These are phyloP conservation scores for Diospyros lotus DNA, from an alignment of 148 eudicot species.

Conservation along the genomic window DNA sequence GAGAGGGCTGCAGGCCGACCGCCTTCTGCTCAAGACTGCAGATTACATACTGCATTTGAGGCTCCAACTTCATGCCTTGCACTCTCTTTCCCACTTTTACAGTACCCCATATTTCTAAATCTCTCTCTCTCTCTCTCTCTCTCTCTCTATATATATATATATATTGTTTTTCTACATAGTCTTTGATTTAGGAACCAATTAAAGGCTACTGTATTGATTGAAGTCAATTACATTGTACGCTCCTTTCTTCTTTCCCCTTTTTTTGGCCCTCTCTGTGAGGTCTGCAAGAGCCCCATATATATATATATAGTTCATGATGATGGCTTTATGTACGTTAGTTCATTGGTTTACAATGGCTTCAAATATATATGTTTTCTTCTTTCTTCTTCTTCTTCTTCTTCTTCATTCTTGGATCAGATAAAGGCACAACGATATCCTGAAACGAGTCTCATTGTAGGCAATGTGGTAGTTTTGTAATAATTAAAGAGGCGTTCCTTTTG, in stretches of 20 bases:
- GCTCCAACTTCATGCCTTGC: constrained; percentile 47
- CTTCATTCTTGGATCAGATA: no score
- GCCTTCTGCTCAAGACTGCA: constrained; percentile 41
- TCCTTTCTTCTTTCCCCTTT: not conserved
- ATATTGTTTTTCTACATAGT: not conserved
- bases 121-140: not conserved
- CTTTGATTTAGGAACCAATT: not conserved
- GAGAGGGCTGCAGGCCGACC: constrained; percentile 26
- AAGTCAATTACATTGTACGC: not conserved
- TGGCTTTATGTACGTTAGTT: not conserved
- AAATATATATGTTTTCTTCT: no score
- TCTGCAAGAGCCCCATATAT: not conserved
- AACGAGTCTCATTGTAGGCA: no score
- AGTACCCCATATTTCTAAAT: not conserved
- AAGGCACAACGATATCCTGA: no score
- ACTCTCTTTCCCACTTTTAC: constrained; percentile 37
- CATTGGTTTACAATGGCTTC: not conserved
- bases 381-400: no score
- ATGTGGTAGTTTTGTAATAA: no score
- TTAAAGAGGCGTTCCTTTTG: no score
- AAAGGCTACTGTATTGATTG: not conserved
- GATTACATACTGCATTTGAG: constrained; percentile 56
- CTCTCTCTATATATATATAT: not conserved
- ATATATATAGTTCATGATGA: not conserved
- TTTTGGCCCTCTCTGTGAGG: not conserved